Conservation (phyloP, 1,284 basidiomycete species). For the Cryptococcus jaspeensis region DNA sequence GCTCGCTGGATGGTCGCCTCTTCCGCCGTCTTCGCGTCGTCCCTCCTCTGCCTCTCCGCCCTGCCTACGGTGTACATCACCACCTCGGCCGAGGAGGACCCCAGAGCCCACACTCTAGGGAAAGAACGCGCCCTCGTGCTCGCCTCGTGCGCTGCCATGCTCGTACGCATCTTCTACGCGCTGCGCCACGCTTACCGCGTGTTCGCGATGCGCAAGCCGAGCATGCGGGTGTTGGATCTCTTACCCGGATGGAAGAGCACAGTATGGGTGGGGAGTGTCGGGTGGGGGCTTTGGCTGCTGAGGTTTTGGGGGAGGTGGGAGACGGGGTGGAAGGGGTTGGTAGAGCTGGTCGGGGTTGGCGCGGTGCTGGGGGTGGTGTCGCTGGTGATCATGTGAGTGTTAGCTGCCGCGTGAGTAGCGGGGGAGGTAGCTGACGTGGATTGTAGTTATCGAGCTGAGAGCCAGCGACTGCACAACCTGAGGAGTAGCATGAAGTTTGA, state of each 20-base stretch:
- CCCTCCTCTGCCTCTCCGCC: constrained; percentile 17
- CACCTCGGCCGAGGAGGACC: not conserved
- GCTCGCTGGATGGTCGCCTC: constrained; percentile 39
- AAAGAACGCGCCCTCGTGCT: constrained; percentile 65
- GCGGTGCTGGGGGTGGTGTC: constrained; percentile 28
- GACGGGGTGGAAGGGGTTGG: constrained; percentile 18
- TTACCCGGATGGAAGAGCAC: constrained; percentile 11
- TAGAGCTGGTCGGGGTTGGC: constrained; percentile 27
- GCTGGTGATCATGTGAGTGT: constrained; percentile 33
- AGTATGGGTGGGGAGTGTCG: not conserved
- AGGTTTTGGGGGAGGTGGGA: constrained; percentile 18
- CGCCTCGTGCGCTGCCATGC: constrained; percentile 57
- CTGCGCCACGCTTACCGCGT: constrained; percentile 23
- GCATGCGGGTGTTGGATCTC: constrained; percentile 9
- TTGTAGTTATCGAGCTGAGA: constrained; percentile 6
- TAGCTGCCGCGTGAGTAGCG: not conserved
- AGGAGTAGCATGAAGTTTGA: not conserved
- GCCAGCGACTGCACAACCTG: not conserved
- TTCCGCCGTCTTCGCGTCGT: constrained; percentile 30
- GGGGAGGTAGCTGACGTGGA: not conserved
- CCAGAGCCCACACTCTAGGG: not conserved
- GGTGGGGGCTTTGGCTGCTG: constrained; percentile 12
- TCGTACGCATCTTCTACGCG: constrained; percentile 40
- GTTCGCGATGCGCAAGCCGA: constrained; percentile 2
- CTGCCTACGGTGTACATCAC: not conserved